phyloP scores from a whole-genome alignment of 2,329 filamentous ascomycete genomes.

The Diaporthe vaccinii region DNA sequence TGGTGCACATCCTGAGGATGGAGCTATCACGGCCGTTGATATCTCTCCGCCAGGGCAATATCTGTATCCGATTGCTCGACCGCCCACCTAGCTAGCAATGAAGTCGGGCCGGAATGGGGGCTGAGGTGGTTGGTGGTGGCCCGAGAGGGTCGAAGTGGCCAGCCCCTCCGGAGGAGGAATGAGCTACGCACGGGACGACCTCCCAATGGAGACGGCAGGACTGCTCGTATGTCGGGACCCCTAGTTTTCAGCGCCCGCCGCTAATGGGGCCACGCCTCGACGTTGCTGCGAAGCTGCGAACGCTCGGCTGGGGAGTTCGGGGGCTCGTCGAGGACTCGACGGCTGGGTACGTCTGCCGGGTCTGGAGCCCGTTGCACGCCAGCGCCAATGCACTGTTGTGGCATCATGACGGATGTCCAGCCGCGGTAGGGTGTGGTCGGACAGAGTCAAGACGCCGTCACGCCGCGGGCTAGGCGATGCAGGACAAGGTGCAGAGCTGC shows the following conservation, averaged over 20 bases:
- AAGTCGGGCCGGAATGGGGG: constrained; percentile 28
- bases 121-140: constrained; percentile 2
- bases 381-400: constrained; percentile 12
- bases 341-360: constrained; percentile 29
- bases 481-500: constrained; percentile 8
- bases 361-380: constrained; percentile 10
- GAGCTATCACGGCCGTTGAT: not conserved
- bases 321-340: constrained; percentile 15
- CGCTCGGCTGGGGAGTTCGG: not conserved
- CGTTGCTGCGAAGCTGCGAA: not conserved
- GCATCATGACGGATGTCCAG: constrained; percentile 19
- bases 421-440: not conserved
- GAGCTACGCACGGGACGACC: not conserved
- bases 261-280: constrained; percentile 1
- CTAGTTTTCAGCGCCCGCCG: constrained; percentile 28
- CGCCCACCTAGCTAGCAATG: not conserved
- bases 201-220: constrained; percentile 6
- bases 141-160: constrained; percentile 7
- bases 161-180: constrained; percentile 16
- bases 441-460: not conserved
- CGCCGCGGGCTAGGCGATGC: constrained; percentile 12
- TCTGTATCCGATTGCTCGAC: constrained; percentile 24
- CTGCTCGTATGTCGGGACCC: constrained; percentile 5
- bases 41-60: not conserved
- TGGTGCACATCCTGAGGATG: not conserved